Evolutionary conservation across 129 eudicot genomes (phyloP), one percentile per base, ranked within the genome.

Genomic region (Lactuca sativa): DNA sequence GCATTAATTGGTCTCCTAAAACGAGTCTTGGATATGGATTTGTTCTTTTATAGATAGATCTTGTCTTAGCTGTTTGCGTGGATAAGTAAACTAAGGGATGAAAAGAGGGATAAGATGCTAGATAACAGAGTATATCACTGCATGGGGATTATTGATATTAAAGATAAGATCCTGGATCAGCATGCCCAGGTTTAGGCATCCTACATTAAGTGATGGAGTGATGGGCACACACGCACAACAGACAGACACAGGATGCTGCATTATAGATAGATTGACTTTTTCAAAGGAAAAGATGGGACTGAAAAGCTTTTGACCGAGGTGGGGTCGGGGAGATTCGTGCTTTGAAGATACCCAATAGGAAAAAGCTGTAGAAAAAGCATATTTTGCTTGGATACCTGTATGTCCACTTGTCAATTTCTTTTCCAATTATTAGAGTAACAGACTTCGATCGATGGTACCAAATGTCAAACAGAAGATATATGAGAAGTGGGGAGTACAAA

Each of bases 281-380:
- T 59, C 66, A 66, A 56, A 66, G 2, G 10, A 33, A 11, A 10
- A 25, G 40, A 69, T 48, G 57, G 17, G 60, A 56, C 51, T 10
- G 65, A 71, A 76, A 69, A 73, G 18, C 87, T 82, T 85, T 82
- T 85, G 87, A 85, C 87, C 63, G 57, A 64, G 43, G 62, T 51
- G 34, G 72, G 87, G 79, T 51, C 78, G 78, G 60, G 38, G 67
- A 79, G 68, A 84, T 77, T 76, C 86, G 77, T 72, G 61, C 86
- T 82, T 82, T 82, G 80, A 73, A 78, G 90, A 85, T 82, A 76
- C 84, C 82, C 80, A 64, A 55, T 61, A 32, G 10, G 54, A 59
- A 47, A 65, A 56, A 55, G 67, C 49, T 66, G 67, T 58, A 61
- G 60, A 49, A 54, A 55, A 44, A 41, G 86, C 56, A 82, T 77